Base-by-base conservation (phyloP, 2,329 filamentous ascomycete genomes). In the Stagonosporopsis cucurbitacearum region DNA sequence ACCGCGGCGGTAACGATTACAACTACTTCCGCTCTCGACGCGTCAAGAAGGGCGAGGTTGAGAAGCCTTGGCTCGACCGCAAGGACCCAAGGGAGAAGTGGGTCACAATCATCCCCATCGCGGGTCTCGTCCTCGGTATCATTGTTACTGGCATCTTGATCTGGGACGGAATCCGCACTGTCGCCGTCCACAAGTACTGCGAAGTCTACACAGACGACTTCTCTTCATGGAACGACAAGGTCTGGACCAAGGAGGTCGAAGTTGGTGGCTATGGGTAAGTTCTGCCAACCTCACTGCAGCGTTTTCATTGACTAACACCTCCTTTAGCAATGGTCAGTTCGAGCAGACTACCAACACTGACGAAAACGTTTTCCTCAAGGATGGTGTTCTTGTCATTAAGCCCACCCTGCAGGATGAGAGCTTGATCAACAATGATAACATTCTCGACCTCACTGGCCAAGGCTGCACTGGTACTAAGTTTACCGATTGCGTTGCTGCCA, bases 71-170 rank as follows among this genome's bases (percentile, higher is more conserved):
- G 91, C 76, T 89, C 35, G 76, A 84, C n/a, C 88, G 87, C 70
- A 86, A 81, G 54, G 88, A 93, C 63, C 87, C 88, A 12, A 89
- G 87, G 73, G 89, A 94, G 81, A 95, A 92, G 79, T 95, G 91
- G 91, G 87, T 91, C 8, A 92, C 88, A 2, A 92, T 94, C 60
- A 83, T 96, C 54, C 91, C 91, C 2, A 70, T 92, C 37, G 72
- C 91, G 22, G 91, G 90, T 42, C 84, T 95, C 45, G 43, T 87
- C 3, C 58, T 92, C 13, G 91, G 91, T 13, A 72, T 94, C 32
- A 84, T 74, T 2, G 77, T 93, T 36, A 85, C 88, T 1, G 90
- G 82, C 1, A 85, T 93, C 66, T 77, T 95, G 40, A 80, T 95
- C 43, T 95, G 87, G 82, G 88, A 93, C 63, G 91, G 91, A 4